Evolutionary conservation across 306 rosid species (phyloP).

Genomic region (Prunus campanulata): DNA sequence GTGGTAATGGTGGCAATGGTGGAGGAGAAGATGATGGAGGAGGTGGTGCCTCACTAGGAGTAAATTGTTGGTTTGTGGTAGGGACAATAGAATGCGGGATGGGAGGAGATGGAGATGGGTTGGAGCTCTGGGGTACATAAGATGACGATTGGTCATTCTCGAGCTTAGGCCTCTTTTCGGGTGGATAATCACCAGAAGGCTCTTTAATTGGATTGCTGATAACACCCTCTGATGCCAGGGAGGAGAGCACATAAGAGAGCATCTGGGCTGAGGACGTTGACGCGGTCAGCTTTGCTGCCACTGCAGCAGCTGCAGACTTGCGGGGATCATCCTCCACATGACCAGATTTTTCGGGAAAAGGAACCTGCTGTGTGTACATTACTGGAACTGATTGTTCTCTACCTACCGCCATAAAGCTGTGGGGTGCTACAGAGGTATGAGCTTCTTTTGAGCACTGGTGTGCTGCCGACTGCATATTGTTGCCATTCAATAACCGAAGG

Average conservation of each 20-base stretch:
- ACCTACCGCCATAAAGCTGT: conserved; percentile 47
- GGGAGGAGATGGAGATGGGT: conserved; percentile 51
- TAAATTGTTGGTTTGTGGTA: conserved; percentile 50
- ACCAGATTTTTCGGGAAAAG: conserved; percentile 57
- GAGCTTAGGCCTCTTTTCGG: conserved; percentile 79
- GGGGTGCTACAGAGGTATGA: conserved; percentile 56
- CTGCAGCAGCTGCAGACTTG: conserved; percentile 98
- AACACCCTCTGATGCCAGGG: conserved; percentile 94
- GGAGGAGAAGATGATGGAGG: conserved; percentile 88
- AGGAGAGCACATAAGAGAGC: conserved; percentile 92
- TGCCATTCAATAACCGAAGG: conserved; percentile 48
- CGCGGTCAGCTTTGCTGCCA: conserved; percentile 94
- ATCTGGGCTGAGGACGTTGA: conserved; percentile 92
- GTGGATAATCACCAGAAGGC: conserved; percentile 54
- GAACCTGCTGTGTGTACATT: conserved; percentile 55
- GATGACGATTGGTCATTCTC: conserved; percentile 55
- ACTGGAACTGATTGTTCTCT: conserved; percentile 80
- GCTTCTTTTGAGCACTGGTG: conserved; percentile 67
- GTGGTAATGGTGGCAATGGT: conserved; percentile 84
- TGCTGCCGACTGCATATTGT: conserved; percentile 40
- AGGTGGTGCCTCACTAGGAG: conserved; percentile 72
- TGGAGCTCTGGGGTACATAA: conserved; percentile 60
- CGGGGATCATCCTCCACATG: conserved; percentile 70
- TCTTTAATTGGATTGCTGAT: conserved; percentile 59
- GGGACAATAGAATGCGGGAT: conserved; percentile 46